Evolutionary conservation across 73 alveolate genomes (phyloP).

Genomic region (Blepharisma japonicum): DNA sequence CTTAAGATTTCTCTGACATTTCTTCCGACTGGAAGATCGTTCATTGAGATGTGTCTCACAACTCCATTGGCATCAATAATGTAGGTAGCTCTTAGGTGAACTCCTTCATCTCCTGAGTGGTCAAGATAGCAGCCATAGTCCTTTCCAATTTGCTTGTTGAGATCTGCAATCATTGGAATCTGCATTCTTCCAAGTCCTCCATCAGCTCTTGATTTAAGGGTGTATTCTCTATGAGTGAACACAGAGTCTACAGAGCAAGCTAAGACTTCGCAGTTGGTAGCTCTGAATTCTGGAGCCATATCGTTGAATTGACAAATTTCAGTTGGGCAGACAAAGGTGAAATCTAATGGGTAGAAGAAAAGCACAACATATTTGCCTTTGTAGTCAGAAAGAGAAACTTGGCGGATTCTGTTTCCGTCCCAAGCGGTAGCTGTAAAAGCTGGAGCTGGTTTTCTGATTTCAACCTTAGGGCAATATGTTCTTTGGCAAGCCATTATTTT

Average conservation of each 20-base stretch:
- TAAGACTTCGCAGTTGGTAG: slow-evolving; percentile 78
- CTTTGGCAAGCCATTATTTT: no score
- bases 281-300: slow-evolving; percentile 81
- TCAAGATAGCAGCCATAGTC: slow-evolving; percentile 81
- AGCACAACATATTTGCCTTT: slow-evolving; percentile 95
- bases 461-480: slow-evolving; percentile 34
- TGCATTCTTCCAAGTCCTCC: slow-evolving; percentile 97
- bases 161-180: slow-evolving; percentile 94
- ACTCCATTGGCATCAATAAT: slow-evolving; percentile 94
- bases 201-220: slow-evolving; percentile 86
- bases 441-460: slow-evolving; percentile 81
- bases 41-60: slow-evolving; percentile 85
- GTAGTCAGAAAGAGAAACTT: slow-evolving; percentile 82
- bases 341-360: slow-evolving; percentile 99
- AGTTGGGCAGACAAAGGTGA: slow-evolving; percentile 99
- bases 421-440: slow-evolving; percentile 79
- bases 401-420: slow-evolving; percentile 74
- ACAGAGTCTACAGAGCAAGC: slow-evolving; percentile 95
- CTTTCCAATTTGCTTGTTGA: slow-evolving; percentile 78
- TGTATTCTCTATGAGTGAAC: slow-evolving; percentile 88
- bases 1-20: slow-evolving; percentile 94
- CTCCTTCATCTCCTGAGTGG: slow-evolving; percentile 79
- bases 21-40: slow-evolving; percentile 98
- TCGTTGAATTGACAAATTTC: slow-evolving; percentile 91
- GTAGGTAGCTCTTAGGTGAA: slow-evolving; percentile 93